Evolutionary conservation across 768 basidiomycete species (phyloP).

Genomic region (Leucosporidium creatinivorum): DNA sequence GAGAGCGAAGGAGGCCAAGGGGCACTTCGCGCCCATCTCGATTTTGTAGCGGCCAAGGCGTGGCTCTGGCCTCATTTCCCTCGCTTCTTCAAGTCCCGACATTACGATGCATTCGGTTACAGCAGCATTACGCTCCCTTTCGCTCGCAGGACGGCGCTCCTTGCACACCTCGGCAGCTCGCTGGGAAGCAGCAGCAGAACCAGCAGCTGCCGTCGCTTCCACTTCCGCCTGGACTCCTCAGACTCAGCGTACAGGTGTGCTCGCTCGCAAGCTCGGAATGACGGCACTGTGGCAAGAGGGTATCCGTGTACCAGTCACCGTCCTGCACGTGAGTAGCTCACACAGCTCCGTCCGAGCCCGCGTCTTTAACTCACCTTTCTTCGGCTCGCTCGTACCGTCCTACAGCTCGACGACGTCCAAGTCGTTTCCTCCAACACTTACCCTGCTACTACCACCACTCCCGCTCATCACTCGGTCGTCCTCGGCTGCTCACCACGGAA

Average conservation of each 20-base stretch:
- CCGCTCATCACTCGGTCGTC: slow-evolving; percentile 58
- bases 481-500: slow-evolving; percentile 74
- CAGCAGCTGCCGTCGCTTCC: slow-evolving; percentile 5
- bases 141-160: no score
- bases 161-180: slow-evolving; percentile 2
- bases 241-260: slow-evolving; percentile 66
- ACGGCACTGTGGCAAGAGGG: slow-evolving; percentile 87
- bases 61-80: no score
- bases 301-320: slow-evolving; percentile 77
- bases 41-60: no score
- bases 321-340: slow-evolving; percentile 68
- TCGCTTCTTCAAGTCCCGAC: no score
- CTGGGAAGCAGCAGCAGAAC: slow-evolving; percentile 7
- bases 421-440: slow-evolving; percentile 39
- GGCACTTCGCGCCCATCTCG: neutral
- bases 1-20: neutral
- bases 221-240: slow-evolving; percentile 5
- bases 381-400: slow-evolving; percentile 1
- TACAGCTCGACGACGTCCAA: slow-evolving; percentile 43
- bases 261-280: slow-evolving; percentile 96
- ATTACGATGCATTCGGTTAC: no score
- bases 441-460: slow-evolving; percentile 30
- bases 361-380: neutral
- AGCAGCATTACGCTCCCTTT: no score
- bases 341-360: neutral